Evolutionary conservation across 1,284 basidiomycete genomes (phyloP).

Genomic region (Irpex sp.): DNA sequence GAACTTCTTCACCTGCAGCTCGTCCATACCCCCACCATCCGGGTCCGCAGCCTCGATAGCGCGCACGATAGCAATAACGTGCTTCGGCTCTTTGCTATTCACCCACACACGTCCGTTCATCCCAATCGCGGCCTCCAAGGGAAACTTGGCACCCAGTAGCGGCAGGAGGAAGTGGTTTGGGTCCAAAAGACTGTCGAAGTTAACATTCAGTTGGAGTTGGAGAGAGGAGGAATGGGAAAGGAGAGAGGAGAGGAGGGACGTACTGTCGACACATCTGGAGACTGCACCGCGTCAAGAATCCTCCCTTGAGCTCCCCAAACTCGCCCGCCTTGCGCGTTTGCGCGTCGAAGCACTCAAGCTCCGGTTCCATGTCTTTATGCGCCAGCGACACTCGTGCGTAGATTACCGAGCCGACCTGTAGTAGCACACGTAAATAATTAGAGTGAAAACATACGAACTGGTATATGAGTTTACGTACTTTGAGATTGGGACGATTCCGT

Average conservation of each 20-base stretch:
- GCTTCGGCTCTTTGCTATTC: conserved; percentile 58
- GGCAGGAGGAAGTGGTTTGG: conserved; percentile 71
- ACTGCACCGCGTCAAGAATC: conserved; percentile 71
- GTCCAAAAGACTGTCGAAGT: conserved; percentile 54
- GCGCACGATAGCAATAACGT: conserved; percentile 60
- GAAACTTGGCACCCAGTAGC: conserved; percentile 65
- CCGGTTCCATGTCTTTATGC: conserved; percentile 87
- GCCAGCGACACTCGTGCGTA: conserved; percentile 83
- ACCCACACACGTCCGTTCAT: conserved; percentile 83
- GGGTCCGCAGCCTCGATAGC: conserved; percentile 73
- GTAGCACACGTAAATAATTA: neutral
- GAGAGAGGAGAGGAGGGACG: conserved; percentile 23
- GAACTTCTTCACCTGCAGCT: conserved; percentile 45
- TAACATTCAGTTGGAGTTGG: neutral
- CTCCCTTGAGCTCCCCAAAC: conserved; percentile 78
- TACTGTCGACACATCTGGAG: conserved; percentile 75
- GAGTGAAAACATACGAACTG: neutral
- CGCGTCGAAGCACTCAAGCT: conserved; percentile 83
- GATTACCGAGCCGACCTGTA: conserved; percentile 71
- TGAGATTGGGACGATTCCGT: conserved; percentile 78
- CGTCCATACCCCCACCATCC: conserved; percentile 51
- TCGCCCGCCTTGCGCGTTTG: conserved; percentile 80
- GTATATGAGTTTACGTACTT: conserved; percentile 37
- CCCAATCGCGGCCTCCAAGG: conserved; percentile 74
- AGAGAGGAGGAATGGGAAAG: neutral